Percentiles rank a stretch among this genome's conserved stretches.
Evolutionary conservation across 192 early-diverging fungal genomes (phyloP).

Genomic region (Coemansia sp.): DNA sequence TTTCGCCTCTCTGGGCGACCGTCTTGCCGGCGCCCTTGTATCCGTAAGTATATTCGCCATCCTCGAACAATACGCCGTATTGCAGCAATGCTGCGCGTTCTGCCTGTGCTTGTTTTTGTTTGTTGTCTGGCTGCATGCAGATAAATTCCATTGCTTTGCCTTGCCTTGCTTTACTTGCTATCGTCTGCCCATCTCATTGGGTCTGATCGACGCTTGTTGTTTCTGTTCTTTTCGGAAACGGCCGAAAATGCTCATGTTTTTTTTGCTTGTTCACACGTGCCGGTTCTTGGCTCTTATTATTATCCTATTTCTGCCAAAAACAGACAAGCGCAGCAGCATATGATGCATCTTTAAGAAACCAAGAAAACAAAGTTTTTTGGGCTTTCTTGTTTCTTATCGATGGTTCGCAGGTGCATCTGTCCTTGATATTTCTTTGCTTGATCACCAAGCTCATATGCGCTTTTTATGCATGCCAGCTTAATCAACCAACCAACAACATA

Average conservation of each 20-base stretch:
- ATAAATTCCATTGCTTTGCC: background rate
- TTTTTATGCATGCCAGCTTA: no score
- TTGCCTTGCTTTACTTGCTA: constrained; percentile 3
- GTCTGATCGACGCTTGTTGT: background rate
- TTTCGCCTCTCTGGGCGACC: constrained; percentile 69
- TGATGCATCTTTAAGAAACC: no score
- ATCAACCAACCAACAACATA: background rate
- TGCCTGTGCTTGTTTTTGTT: background rate
- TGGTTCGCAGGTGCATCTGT: constrained; percentile 19
- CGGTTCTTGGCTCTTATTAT: background rate
- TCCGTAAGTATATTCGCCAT: constrained; percentile 58
- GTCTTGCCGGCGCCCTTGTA: constrained; percentile 86
- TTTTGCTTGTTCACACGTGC: background rate
- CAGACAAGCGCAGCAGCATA: no score
- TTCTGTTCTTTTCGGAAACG: background rate
- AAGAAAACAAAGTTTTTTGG: no score
- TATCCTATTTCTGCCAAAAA: no score
- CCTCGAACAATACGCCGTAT: no score
- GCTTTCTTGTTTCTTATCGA: background rate
- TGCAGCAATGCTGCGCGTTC: background rate
- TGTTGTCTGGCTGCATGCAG: background rate
- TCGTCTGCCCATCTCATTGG: background rate
- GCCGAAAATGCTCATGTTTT: background rate
- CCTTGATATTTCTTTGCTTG: background rate
- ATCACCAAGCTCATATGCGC: background rate